A percentile compares a stretch with the other conserved stretches of the same genome.
These are phyloP conservation scores for Russula ochroleuca DNA, from an alignment of 768 basidiomycete species.

Conservation along the genomic window DNA sequence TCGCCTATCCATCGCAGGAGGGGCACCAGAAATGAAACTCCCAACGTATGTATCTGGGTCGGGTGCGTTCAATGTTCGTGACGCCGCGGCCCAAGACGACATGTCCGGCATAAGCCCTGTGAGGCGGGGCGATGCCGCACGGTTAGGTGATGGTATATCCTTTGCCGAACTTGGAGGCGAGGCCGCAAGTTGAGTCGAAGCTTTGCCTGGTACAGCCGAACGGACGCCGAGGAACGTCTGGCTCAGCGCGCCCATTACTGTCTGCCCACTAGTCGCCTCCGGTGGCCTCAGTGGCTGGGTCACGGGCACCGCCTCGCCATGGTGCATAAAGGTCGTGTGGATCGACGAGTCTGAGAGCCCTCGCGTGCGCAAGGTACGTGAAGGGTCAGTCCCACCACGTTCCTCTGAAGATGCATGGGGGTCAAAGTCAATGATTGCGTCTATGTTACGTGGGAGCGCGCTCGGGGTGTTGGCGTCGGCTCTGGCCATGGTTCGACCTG, in stretches of 20 bases:
- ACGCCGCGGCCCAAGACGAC: slow-evolving; percentile 36
- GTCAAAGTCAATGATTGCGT: slow-evolving; percentile 27
- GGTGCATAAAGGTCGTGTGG: slow-evolving; percentile 71
- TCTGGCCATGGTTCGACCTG: slow-evolving; percentile 2
- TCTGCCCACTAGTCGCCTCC: slow-evolving; percentile 29
- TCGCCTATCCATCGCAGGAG: neutral
- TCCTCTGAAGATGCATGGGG: slow-evolving; percentile 38
- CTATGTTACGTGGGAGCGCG: slow-evolving; percentile 21
- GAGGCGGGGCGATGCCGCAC: slow-evolving; percentile 29
- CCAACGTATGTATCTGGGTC: slow-evolving; percentile 23
- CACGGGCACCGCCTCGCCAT: slow-evolving; percentile 36
- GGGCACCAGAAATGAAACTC: slow-evolving; percentile 12
- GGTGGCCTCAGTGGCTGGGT: neutral
- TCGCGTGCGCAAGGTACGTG: slow-evolving; percentile 66
- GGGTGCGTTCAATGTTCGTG: slow-evolving; percentile 29
- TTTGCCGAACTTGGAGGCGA: slow-evolving; percentile 19
- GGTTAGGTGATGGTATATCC: slow-evolving; percentile 29
- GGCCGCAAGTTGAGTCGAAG: slow-evolving; percentile 14
- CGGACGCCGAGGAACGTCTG: slow-evolving; percentile 35
- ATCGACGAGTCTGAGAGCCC: slow-evolving; percentile 93
- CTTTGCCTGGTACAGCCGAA: slow-evolving; percentile 30
- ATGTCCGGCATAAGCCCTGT: slow-evolving; percentile 35
- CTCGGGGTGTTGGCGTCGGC: neutral
- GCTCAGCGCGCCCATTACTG: slow-evolving; percentile 35
- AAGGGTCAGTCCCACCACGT: slow-evolving; percentile 41